Evolutionary conservation across 2,329 filamentous ascomycete genomes (phyloP), one percentile per base, ranked within the genome.

Genomic region (Ascochyta pisi): DNA sequence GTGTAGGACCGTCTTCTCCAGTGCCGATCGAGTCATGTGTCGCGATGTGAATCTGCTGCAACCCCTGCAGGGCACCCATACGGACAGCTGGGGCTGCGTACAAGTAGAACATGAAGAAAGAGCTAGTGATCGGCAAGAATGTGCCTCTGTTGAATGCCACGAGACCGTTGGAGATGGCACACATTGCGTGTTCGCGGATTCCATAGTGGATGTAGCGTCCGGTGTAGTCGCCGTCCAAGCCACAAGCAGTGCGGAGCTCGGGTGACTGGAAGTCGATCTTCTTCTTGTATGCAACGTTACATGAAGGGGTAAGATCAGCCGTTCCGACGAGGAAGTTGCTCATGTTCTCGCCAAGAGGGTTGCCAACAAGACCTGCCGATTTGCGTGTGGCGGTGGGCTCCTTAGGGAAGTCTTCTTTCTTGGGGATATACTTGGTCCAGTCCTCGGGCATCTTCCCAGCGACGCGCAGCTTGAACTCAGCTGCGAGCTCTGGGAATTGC

Each of bases 291-390:
- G 78, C 79, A 81, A 85, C 84, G 63, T 67, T 68, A 35, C 64
- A 57, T 3, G 61, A 60, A 82, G 88, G 79, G 83, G 68, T 89
- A 74, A 62, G 75, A 75, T 86, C 88, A 35, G 52, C 40, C 9
- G 52, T 63, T 82, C 90, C 79, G 84, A 96, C 91, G 78, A 94
- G 89, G 89, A 97, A 97, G 69, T 83, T 82, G 85, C 96, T 97
- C 69, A 97, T 80, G 78, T 96, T 92, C 73, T 96, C 89, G 57
- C 82, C 82, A 3, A 85, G 68, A 0, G 83, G 82, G 60, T 84
- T 85, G 60, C 77, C 79, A 1, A 82, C 77, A 5, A 83, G 63
- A 0, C 81, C 82, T 4, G 79, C 76, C 0, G 81, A 82, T 60
- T 82, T 82, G 47, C 82, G 73, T 1, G 81, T 80, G 0, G 82